Base-by-base conservation (phyloP, 2,329 filamentous ascomycete genomes). In the Fusarium sp. region DNA sequence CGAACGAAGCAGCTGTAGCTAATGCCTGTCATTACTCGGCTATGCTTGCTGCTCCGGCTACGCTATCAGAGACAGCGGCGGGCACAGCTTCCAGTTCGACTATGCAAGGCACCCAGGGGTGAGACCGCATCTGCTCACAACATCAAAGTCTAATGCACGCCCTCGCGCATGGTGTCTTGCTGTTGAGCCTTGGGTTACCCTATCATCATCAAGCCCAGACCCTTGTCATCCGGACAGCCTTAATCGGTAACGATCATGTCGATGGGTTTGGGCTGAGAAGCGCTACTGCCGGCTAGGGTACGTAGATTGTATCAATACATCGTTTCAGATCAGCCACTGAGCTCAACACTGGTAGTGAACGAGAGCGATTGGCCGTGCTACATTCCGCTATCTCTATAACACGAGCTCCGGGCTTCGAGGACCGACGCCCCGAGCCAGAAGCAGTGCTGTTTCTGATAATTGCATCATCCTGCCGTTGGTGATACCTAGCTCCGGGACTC, bases 11-110 rank as follows among this genome's bases (percentile, higher is more conserved):
- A 47, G 11, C 41, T 59, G 41, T 57, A 43, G 54, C 51, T 66
- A 49, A 56, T 52, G 19, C 45, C 15, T 47, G 38, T 49, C 36
- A 39, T 42, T 51, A 53, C 60, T 70, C 68, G 68, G 68, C 59
- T 70, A 67, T 53, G 64, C 53, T 63, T 70, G 59, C 65, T 68
- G 53, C 44, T 57, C 47, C 49, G 61, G 51, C 57, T 63, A 56
- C 50, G 48, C 39, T 48, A 15, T 38, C 45, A 51, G 48, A 49
- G 47, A 65, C 53, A 59, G 23, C 31, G 36, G 45, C 43, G 56
- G 52, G 50, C 31, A 64, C 53, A 48, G 25, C 52, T 48, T 51
- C 51, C 43, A 49, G 37, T 38, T 51, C 43, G 33, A 42, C 29
- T 21, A 55, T 60, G 57, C 59, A 69, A 66, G 66, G 60, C 46